These are phyloP conservation scores for Vitis hybrid DNA, from an alignment of 177 flowering plant genomes.

Conservation along the genomic window DNA sequence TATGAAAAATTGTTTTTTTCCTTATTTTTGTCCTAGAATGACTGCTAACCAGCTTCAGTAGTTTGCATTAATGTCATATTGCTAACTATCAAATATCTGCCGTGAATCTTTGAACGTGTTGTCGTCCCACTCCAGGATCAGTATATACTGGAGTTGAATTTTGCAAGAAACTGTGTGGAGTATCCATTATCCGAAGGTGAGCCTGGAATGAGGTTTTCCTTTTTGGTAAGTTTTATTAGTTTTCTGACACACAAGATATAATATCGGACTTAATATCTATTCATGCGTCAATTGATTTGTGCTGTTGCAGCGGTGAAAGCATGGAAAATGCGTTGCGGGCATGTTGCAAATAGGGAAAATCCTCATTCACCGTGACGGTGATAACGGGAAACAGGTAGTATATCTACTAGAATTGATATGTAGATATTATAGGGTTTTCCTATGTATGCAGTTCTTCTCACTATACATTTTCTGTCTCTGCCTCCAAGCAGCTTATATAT, in stretches of 20 bases:
- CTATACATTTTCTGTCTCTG: neutral
- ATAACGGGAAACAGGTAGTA: constrained; percentile 91
- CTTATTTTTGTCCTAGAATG: too few relatives aligned
- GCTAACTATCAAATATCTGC: too few relatives aligned
- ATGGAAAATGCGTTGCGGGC: constrained; percentile 99
- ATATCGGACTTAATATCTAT: neutral
- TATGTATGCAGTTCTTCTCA: too few relatives aligned
- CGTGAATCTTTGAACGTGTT: constrained; percentile 1
- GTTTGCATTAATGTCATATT: too few relatives aligned
- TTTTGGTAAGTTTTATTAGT: neutral
- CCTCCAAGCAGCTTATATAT: constrained; percentile 76
- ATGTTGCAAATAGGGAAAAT: constrained; percentile 99
- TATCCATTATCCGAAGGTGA: constrained; percentile 97
- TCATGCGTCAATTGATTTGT: too few relatives aligned
- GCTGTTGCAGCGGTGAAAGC: constrained; percentile 80
- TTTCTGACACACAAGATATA: neutral
- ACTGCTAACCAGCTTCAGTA: too few relatives aligned
- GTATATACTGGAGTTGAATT: constrained; percentile 96
- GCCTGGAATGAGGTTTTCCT: constrained; percentile 28
- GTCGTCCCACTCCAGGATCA: constrained; percentile 56
- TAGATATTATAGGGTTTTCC: too few relatives aligned
- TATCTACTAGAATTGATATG: neutral
- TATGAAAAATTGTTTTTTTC: too few relatives aligned
- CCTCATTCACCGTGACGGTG: constrained; percentile 96
- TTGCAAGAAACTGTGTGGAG: constrained; percentile 97